phyloP scores from a whole-genome alignment of 2,329 filamentous ascomycete genomes.

The Aspergillus sp. region DNA sequence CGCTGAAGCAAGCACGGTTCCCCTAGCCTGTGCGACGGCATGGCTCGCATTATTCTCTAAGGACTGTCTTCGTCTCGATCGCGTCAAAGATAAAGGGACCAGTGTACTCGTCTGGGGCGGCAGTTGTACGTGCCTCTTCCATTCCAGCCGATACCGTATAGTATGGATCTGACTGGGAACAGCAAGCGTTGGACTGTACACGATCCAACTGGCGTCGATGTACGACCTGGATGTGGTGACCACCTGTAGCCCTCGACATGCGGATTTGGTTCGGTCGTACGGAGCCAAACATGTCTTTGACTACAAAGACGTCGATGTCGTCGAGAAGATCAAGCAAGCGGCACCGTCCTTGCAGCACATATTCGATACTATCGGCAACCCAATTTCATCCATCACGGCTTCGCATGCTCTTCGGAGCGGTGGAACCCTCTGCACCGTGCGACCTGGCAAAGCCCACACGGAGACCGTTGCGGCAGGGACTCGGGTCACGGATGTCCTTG shows the following conservation, averaged over 20 bases:
- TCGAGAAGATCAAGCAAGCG: conserved; percentile 31
- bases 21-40: conserved; percentile 39
- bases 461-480: conserved; percentile 31
- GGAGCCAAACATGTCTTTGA: conserved; percentile 40
- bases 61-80: conserved; percentile 34
- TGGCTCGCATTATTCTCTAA: conserved; percentile 42
- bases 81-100: conserved; percentile 2
- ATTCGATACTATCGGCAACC: conserved; percentile 46
- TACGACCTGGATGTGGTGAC: conserved; percentile 34
- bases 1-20: conserved; percentile 38
- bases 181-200: conserved; percentile 40
- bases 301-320: conserved; percentile 38
- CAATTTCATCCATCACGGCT: conserved; percentile 30
- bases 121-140: conserved; percentile 33
- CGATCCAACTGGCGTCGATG: conserved; percentile 34
- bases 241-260: conserved; percentile 35
- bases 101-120: conserved; percentile 46
- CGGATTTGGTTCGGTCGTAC: conserved; percentile 28
- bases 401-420: conserved; percentile 28
- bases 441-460: conserved; percentile 41
- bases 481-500: conserved; percentile 42
- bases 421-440: conserved; percentile 39
- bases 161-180: neutral
- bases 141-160: neutral
- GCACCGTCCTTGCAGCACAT: conserved; percentile 35